Percentiles rank a stretch among this genome's conserved stretches.
Evolutionary conservation across 352 stramenopile genomes (phyloP).

Genomic region (Phytopythium cucurbitacearum): DNA sequence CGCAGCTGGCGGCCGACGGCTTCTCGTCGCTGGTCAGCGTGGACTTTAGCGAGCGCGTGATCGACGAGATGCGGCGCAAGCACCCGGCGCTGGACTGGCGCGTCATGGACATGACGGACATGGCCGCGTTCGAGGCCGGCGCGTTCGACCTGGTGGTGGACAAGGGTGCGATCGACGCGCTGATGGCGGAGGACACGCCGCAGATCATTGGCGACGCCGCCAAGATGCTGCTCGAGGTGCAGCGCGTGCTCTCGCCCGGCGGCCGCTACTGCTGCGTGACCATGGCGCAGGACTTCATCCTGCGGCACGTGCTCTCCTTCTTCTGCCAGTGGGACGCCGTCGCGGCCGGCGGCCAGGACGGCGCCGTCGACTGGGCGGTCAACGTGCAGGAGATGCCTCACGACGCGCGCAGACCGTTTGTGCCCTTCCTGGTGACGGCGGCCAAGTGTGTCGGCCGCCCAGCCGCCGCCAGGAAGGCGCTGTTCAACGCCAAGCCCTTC

Average conservation of each 20-base stretch:
- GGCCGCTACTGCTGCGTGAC: constrained; percentile 76
- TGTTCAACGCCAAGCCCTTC: constrained; percentile 46
- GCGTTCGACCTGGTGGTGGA: constrained; percentile 78
- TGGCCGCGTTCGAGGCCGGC: constrained; percentile 28
- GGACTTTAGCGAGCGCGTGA: constrained; percentile 71
- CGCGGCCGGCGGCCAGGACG: constrained; percentile 1
- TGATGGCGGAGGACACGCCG: constrained; percentile 49
- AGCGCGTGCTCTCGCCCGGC: constrained; percentile 45
- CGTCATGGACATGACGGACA: constrained; percentile 80
- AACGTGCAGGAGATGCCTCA: constrained; percentile 37
- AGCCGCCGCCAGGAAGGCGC: constrained; percentile 13
- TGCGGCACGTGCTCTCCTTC: constrained; percentile 49
- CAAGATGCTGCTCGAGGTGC: constrained; percentile 70
- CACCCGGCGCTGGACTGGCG: constrained; percentile 54
- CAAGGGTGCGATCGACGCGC: constrained; percentile 76
- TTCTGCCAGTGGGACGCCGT: constrained; percentile 17
- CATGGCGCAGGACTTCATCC: constrained; percentile 77
- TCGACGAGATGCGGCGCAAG: constrained; percentile 73
- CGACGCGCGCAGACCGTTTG: constrained; percentile 41
- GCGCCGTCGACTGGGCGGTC: constrained; percentile 17
- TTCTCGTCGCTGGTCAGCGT: constrained; percentile 58
- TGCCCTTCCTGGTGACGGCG: constrained; percentile 41
- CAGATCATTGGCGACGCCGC: constrained; percentile 35
- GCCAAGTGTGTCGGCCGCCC: constrained; percentile 27
- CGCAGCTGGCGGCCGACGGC: constrained; percentile 50